A percentile compares a stretch with the other conserved stretches of the same genome.
Evolutionary conservation across 257 asterid genomes (phyloP).

Genomic region (Solanum gracilifrons): DNA sequence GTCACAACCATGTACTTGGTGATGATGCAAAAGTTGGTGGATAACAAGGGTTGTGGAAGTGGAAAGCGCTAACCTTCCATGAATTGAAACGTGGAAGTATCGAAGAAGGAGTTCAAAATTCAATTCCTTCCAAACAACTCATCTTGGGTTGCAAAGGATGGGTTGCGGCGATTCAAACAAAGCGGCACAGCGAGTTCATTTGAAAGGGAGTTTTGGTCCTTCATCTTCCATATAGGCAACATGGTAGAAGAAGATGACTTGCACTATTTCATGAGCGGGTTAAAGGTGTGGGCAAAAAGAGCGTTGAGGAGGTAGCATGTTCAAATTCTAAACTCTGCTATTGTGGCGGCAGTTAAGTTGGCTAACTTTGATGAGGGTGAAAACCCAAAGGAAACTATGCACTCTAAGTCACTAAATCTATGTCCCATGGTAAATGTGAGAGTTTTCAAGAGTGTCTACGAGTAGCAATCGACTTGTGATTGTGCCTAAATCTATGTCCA

Average conservation of each 20-base stretch:
- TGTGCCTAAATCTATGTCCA: not conserved
- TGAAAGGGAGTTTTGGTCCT: not conserved
- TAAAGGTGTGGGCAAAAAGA: not conserved
- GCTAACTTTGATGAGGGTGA: not conserved
- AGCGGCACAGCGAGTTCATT: not conserved
- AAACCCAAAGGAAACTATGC: not conserved
- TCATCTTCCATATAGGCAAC: too few species aligned
- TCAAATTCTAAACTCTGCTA: not conserved
- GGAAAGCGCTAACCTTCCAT: not conserved
- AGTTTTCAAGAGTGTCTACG: not conserved
- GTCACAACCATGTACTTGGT: not conserved
- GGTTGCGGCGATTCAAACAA: not conserved
- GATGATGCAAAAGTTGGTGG: not conserved
- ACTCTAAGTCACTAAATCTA: not conserved
- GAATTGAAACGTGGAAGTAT: not conserved
- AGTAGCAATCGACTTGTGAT: not conserved
- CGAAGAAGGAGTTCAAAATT: not conserved
- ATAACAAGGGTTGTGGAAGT: not conserved
- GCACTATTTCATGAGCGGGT: not conserved
- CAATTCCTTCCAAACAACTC: not conserved
- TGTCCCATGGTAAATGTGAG: not conserved
- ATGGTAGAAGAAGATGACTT: not conserved
- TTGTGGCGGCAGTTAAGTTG: not conserved
- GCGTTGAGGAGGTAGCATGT: not conserved
- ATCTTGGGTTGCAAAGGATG: not conserved